Evolutionary conservation across 179 eudicot species (phyloP).

Genomic region (Silene vulgaris): DNA sequence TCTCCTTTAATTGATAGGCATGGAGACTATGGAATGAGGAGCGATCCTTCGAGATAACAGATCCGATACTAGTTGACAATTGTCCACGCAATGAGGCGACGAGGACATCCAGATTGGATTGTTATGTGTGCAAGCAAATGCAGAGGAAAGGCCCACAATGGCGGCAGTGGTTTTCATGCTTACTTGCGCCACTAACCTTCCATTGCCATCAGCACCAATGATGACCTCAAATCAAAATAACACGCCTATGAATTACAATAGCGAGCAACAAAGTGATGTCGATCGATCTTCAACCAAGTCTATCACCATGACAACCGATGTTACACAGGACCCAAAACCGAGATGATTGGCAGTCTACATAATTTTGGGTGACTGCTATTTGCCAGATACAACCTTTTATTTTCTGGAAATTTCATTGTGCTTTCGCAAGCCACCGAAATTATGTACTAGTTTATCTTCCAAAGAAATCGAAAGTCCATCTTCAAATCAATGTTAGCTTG

Average conservation of each 20-base stretch:
- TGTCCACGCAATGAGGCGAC: constrained; percentile 5
- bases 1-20: background rate
- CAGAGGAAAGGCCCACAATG: constrained; percentile 15
- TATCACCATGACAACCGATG: background rate
- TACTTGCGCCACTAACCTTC: background rate
- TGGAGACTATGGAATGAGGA: constrained; percentile 29
- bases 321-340: background rate
- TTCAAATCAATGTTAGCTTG: too few species aligned
- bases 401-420: too few species aligned
- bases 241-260: background rate
- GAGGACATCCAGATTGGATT: constrained; percentile 16
- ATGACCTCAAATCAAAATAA: background rate
- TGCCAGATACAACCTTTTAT: too few species aligned
- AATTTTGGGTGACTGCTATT: too few species aligned
- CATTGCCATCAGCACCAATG: background rate
- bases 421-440: too few species aligned
- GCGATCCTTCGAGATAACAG: constrained; percentile 13
- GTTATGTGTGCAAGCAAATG: constrained; percentile 23
- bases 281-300: background rate
- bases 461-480: too few species aligned
- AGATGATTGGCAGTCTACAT: background rate
- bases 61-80: background rate
- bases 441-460: too few species aligned
- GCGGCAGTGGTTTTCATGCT: constrained; percentile 16
- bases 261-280: background rate